Evolutionary conservation across 129 eudicot genomes (phyloP), one percentile per base, ranked within the genome.

Genomic region (Flaveria trinervia): DNA sequence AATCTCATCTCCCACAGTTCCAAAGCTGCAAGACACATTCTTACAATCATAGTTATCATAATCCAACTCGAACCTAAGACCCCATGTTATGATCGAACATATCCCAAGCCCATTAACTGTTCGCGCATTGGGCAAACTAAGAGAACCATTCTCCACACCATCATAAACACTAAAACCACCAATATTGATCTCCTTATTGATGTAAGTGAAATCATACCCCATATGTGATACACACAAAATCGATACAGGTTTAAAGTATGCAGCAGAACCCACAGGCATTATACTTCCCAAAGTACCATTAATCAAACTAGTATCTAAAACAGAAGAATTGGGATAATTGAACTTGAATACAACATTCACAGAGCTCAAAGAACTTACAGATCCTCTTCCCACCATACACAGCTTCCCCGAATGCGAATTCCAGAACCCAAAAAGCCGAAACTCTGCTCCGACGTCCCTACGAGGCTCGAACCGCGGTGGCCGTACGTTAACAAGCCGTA

Each of bases 311-410:
- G 49, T 76, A 46, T 62, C 67, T 15, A 94, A 83, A 82, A 65
- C 82, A 10, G 93, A 84, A 12, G 73, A 64, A 83, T 84, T 86
- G 3, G 82, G 80, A 81, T 87, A 94, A 83, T 81, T 74, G 67
- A 92, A 84, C 89, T 87, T 94, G 7, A 94, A 82, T 70, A 89
- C 97, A 82, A 85, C 96, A 80, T 78, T 64, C 50, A 83, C 76
- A 70, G 81, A 65, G 14, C 57, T 55, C 44, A 82, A 74, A 33
- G 39, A 60, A 16, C 85, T 79, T 25, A 54, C 80, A 26, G 79
- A 73, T 30, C 89, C 97, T 33, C 89, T 85, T 43, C 96, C 97
- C 2, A 92, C 88, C 97, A 92, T 92, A 74, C 97, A 92, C 10
- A 92, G 54, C 49, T 84, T 83, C 70, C 96, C 96, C 4, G 85